A percentile compares a stretch with the other conserved stretches of the same genome.
These are phyloP conservation scores for Aspergillus sp. DNA, from an alignment of 2,329 filamentous ascomycete species.

Conservation along the genomic window DNA sequence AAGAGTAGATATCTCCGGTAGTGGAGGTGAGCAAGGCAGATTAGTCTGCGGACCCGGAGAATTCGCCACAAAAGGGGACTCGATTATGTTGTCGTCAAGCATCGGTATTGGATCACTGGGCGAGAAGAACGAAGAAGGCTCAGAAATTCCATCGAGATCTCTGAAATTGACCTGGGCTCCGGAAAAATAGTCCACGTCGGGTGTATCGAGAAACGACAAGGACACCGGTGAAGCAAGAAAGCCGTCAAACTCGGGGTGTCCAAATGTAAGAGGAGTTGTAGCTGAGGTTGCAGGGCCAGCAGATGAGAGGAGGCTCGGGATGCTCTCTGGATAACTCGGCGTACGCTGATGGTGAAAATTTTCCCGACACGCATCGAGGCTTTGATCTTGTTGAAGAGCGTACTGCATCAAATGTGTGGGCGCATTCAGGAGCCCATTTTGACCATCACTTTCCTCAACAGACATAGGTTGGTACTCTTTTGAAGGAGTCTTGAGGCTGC, in stretches of 20 bases:
- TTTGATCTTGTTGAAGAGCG: conserved; percentile 7
- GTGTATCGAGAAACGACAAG: background rate
- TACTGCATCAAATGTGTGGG: background rate
- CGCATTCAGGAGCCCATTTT: background rate
- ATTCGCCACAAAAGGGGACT: background rate
- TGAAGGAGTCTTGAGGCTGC: background rate
- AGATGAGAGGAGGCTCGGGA: conserved; percentile 1
- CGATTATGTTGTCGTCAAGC: background rate
- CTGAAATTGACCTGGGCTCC: background rate
- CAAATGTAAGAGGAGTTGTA: background rate
- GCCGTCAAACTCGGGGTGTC: background rate
- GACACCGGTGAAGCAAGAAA: background rate
- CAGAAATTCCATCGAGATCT: background rate
- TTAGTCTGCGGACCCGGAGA: background rate
- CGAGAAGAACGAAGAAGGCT: background rate
- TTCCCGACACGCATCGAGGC: background rate
- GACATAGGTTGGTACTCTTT: background rate
- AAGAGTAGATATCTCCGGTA: background rate
- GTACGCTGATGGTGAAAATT: background rate
- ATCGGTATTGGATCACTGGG: background rate
- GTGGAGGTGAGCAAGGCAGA: background rate
- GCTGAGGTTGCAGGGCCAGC: background rate
- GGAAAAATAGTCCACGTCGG: background rate
- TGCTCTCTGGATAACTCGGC: conserved; percentile 1
- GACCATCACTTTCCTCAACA: background rate